Percentiles rank a stretch among this genome's conserved stretches.
phyloP scores from a whole-genome alignment of 805 yeast genomes.

The Cyberlindnera meyerae region DNA sequence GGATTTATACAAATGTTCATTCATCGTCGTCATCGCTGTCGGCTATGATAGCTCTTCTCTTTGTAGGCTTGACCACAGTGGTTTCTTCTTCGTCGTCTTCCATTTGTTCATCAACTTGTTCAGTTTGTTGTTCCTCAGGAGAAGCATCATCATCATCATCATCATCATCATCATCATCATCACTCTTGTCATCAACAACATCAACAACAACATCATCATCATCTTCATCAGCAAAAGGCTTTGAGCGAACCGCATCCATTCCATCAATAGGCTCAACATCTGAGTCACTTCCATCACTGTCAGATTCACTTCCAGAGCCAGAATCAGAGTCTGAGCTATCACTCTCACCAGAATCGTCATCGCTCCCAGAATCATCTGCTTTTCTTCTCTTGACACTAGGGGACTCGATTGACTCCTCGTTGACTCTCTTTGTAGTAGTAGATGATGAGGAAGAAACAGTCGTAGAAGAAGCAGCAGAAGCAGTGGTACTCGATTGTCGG shows the following conservation, averaged over 20 bases:
- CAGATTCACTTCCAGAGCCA: conserved; percentile 5
- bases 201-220: neutral
- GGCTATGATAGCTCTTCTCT: conserved; percentile 10
- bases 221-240: conserved; percentile 1
- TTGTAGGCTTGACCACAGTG: conserved; percentile 1
- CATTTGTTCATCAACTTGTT: conserved; percentile 1
- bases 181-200: neutral
- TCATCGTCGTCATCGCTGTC: conserved; percentile 10
- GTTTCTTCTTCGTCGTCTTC: conserved; percentile 5
- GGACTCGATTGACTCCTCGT: conserved; percentile 7
- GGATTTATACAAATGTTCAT: neutral
- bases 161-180: neutral
- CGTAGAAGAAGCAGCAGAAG: no score
- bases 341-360: conserved; percentile 1
- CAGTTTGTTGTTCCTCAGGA: neutral
- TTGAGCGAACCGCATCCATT: no score
- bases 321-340: conserved; percentile 3
- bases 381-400: conserved; percentile 11
- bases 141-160: neutral
- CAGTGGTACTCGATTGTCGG: no score
- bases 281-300: no score
- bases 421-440: neutral
- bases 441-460: no score
- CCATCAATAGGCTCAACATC: no score
- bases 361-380: conserved; percentile 1